phyloP scores from a whole-genome alignment of 495 filamentous ascomycete genomes.

The Aspergillus funiculosus region DNA sequence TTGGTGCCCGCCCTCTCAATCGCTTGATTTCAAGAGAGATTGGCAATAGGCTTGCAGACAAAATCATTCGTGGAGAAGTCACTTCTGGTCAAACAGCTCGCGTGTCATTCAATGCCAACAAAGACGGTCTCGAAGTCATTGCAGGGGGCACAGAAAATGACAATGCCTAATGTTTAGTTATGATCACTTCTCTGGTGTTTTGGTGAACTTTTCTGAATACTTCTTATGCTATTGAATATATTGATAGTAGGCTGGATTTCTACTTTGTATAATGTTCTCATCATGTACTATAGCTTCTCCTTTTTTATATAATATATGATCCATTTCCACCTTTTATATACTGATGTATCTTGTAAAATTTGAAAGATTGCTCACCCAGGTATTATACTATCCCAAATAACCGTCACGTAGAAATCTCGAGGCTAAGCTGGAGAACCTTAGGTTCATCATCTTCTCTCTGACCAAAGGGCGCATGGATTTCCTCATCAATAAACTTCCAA shows the following conservation, averaged over 20 bases:
- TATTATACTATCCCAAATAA: no score
- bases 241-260: background rate
- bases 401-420: no score
- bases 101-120: constrained; percentile 54
- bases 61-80: constrained; percentile 82
- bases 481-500: no score
- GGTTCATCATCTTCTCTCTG: no score
- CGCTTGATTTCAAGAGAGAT: constrained; percentile 83
- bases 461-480: no score
- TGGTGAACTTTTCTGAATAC: background rate
- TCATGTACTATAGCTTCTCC: constrained; percentile 18
- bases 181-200: background rate
- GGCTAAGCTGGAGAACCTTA: no score
- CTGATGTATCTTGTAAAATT: background rate
- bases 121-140: constrained; percentile 30
- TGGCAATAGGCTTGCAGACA: constrained; percentile 80
- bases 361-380: no score
- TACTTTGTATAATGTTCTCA: constrained; percentile 2
- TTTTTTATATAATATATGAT: constrained; percentile 17
- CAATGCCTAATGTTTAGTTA: constrained; percentile 4
- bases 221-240: background rate
- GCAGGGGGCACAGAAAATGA: constrained; percentile 9
- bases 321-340: background rate
- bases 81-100: constrained; percentile 64
- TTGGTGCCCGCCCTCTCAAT: constrained; percentile 90